Evolutionary conservation across 164 flowering plant genomes (phyloP).

Genomic region (Cinnamomum chago): DNA sequence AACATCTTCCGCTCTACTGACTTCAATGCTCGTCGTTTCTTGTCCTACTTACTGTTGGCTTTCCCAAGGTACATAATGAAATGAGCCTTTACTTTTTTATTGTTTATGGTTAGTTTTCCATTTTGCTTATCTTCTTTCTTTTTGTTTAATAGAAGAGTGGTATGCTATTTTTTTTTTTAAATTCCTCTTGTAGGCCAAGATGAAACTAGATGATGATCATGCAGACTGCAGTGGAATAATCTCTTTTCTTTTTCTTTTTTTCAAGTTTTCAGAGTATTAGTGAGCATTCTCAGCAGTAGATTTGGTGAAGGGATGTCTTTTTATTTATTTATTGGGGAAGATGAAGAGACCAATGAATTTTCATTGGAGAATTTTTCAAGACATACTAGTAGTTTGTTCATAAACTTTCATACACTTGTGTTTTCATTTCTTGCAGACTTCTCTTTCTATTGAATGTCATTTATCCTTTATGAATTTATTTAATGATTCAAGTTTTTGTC

Average conservation of each 20-base stretch:
- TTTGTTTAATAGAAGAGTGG: slow-evolving; percentile 23
- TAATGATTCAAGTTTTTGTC: background rate
- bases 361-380: background rate
- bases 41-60: slow-evolving; percentile 44
- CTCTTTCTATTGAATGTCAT: background rate
- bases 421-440: slow-evolving; percentile 2
- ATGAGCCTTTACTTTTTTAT: background rate
- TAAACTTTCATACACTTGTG: background rate
- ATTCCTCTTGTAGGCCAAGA: slow-evolving; percentile 59
- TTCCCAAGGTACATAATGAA: slow-evolving; percentile 42
- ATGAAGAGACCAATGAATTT: background rate
- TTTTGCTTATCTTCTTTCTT: slow-evolving; percentile 2
- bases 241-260: too few relatives aligned
- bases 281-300: slow-evolving; percentile 13
- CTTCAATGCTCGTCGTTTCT: slow-evolving; percentile 65
- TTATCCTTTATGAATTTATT: background rate
- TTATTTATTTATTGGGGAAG: background rate
- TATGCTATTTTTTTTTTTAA: slow-evolving; percentile 8
- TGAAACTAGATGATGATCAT: slow-evolving; percentile 68
- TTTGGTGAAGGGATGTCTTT: slow-evolving; percentile 10
- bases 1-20: slow-evolving; percentile 75
- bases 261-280: slow-evolving; percentile 5
- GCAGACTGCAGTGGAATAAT: slow-evolving; percentile 50
- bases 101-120: background rate
- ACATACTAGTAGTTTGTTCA: background rate